Percentiles rank a stretch among this genome's conserved stretches.
Conservation (phyloP, 1,139 yeast species). For the Suhomyces terraborum region DNA sequence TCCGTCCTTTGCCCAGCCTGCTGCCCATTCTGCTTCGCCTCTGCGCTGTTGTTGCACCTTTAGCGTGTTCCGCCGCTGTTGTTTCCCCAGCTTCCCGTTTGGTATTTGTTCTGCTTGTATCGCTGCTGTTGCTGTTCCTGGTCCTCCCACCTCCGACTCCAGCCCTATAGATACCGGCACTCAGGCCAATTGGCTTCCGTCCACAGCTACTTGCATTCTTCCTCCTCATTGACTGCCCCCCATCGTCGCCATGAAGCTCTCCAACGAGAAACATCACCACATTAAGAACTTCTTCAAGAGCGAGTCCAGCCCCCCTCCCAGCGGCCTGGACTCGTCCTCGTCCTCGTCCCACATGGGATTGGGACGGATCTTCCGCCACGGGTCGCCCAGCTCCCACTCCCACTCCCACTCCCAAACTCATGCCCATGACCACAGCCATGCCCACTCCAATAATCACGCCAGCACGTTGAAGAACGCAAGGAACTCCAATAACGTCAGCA, state of each 20-base stretch:
- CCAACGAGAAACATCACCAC: constrained; percentile 11
- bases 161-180: not conserved
- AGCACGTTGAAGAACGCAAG: too few species aligned
- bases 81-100: too few species aligned
- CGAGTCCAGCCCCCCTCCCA: constrained; percentile 17
- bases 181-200: not conserved
- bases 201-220: too few species aligned
- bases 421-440: not conserved
- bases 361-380: constrained; percentile 24
- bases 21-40: too few species aligned
- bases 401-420: not conserved
- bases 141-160: not conserved
- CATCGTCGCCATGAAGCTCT: constrained; percentile 13
- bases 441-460: too few species aligned
- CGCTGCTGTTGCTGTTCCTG: not conserved
- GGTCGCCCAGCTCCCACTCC: not conserved
- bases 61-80: too few species aligned
- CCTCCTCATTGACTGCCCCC: not conserved
- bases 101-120: too few species aligned
- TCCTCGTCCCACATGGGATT: constrained; percentile 21
- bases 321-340: constrained; percentile 2
- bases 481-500: not conserved
- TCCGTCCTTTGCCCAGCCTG: not conserved
- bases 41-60: too few species aligned
- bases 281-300: constrained; percentile 22